Evolutionary conservation across 192 early-diverging fungal genomes (phyloP).

Genomic region (Radiomyces spectabilis): DNA sequence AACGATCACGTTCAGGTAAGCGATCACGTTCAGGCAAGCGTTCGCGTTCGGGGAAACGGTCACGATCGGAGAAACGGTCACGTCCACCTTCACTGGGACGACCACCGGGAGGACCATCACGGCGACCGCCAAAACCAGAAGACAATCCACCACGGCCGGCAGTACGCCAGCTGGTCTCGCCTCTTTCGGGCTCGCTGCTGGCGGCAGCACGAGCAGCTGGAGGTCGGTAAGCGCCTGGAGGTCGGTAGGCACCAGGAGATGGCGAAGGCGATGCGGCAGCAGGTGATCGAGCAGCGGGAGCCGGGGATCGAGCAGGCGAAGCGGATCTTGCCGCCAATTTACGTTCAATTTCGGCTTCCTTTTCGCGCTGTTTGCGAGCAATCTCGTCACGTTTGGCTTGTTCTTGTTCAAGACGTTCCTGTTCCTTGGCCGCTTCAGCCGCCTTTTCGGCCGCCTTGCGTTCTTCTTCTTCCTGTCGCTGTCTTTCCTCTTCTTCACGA

Average conservation of each 20-base stretch:
- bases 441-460: slow-evolving; percentile 38
- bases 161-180: background rate
- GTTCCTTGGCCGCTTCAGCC: slow-evolving; percentile 36
- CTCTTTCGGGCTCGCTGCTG: background rate
- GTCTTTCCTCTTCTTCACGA: slow-evolving; percentile 34
- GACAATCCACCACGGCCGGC: background rate
- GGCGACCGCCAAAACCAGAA: background rate
- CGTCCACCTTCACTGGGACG: background rate
- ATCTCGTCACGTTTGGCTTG: slow-evolving; percentile 28
- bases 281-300: background rate
- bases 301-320: background rate
- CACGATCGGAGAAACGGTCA: background rate
- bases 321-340: slow-evolving; percentile 6
- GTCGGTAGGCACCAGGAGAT: background rate
- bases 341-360: slow-evolving; percentile 41
- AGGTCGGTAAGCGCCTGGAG: background rate
- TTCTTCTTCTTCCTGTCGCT: slow-evolving; percentile 30
- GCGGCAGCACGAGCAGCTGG: background rate
- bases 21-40: background rate
- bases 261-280: background rate
- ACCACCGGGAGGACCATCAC: background rate
- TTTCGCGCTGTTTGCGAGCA: slow-evolving; percentile 38
- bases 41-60: background rate
- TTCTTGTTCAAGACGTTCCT: slow-evolving; percentile 25
- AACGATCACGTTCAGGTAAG: no score